Conservation (phyloP, 1,284 basidiomycete species). For the Ganoderma lucidum region DNA sequence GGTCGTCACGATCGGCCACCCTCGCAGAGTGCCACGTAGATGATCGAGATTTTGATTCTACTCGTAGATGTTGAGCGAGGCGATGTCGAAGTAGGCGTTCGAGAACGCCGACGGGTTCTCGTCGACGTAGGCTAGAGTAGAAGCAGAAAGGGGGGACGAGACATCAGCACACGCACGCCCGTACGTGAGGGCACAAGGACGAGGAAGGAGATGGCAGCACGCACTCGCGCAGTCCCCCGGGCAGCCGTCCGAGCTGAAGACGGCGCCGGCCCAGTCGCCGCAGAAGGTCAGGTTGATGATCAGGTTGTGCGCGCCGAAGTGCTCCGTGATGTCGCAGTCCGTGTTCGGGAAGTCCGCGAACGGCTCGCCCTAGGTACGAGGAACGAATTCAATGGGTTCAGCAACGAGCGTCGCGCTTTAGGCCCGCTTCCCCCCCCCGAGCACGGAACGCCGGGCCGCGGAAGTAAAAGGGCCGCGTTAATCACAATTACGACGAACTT, state of each 20-base stretch:
- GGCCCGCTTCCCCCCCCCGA: no score
- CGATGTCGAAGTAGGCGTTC: constrained; percentile 75
- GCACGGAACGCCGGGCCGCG: background rate
- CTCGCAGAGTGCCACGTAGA: background rate
- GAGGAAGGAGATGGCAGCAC: constrained; percentile 12
- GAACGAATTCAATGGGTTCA: background rate
- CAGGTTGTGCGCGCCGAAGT: constrained; percentile 63
- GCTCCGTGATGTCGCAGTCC: constrained; percentile 52
- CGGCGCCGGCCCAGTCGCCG: constrained; percentile 64
- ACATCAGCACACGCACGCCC: background rate
- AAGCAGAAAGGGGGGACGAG: background rate
- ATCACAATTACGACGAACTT: background rate
- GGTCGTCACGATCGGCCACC: background rate
- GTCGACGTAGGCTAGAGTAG: constrained; percentile 59
- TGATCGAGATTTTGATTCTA: background rate
- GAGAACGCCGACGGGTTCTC: constrained; percentile 69
- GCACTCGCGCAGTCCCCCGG: constrained; percentile 57
- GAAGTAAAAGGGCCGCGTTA: constrained; percentile 5
- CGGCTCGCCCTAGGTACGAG: constrained; percentile 53
- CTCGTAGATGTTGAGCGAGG: constrained; percentile 52
- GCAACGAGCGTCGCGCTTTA: background rate
- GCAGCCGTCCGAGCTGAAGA: constrained; percentile 53
- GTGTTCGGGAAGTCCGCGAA: constrained; percentile 60
- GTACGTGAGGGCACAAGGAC: background rate
- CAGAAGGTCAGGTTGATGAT: constrained; percentile 61